Conservation (phyloP, 192 early-diverging fungal species). For the Obelidium mucronatum region DNA sequence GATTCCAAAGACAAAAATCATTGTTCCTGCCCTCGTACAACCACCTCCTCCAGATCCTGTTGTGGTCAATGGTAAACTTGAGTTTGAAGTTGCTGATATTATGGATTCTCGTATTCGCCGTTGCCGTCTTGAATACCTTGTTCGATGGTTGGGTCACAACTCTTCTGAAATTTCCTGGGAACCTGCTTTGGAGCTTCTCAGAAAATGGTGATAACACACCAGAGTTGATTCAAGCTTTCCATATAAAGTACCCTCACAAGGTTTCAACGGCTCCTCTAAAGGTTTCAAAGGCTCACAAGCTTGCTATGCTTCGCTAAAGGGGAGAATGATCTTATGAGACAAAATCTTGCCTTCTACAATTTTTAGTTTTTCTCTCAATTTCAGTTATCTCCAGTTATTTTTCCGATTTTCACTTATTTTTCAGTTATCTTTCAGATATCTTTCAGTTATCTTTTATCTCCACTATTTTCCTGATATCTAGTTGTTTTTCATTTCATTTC, state of each 20-base stretch:
- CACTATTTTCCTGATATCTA: neutral
- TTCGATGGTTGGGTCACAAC: slow-evolving; percentile 30
- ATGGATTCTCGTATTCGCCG: slow-evolving; percentile 5
- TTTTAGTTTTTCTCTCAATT: no score
- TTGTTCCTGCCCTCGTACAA: neutral
- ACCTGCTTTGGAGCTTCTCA: slow-evolving; percentile 7
- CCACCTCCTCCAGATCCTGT: slow-evolving; percentile 11
- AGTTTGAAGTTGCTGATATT: slow-evolving; percentile 9
- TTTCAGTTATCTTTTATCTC: neutral
- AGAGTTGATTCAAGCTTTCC: neutral
- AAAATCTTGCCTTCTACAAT: neutral
- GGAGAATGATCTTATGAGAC: slow-evolving; percentile 13
- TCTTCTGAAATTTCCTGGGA: slow-evolving; percentile 32
- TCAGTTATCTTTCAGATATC: no score
- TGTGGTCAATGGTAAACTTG: neutral
- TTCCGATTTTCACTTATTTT: no score
- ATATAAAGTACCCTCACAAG: neutral
- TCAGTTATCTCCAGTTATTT: no score
- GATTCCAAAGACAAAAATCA: neutral
- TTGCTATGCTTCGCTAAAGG: neutral
- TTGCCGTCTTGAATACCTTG: slow-evolving; percentile 18
- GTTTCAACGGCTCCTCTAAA: no score
- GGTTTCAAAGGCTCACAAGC: neutral
- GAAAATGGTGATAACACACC: neutral
- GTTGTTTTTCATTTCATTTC: neutral